Percentiles rank a stretch among this genome's conserved stretches.
These are phyloP conservation scores for Rhizophlyctis rosea DNA, from an alignment of 192 early-diverging fungal genomes.

Conservation along the genomic window DNA sequence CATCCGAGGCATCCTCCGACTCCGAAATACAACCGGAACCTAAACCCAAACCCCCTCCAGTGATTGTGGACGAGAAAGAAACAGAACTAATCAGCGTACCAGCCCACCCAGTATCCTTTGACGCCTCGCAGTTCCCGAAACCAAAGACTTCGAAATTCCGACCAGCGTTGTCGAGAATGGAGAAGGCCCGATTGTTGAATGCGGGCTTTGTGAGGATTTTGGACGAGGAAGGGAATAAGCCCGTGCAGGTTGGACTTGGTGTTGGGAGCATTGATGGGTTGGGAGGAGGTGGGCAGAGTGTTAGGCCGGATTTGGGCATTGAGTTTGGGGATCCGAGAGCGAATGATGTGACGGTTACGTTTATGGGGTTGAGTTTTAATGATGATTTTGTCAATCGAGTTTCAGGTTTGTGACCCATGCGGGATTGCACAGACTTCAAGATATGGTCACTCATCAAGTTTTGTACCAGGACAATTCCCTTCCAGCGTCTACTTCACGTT, in stretches of 20 bases:
- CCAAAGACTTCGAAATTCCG: slow-evolving; percentile 4
- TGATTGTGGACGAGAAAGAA: slow-evolving; percentile 9
- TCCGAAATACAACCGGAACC: background rate
- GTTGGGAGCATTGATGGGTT: background rate
- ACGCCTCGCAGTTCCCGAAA: slow-evolving; percentile 2
- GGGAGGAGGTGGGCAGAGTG: no score
- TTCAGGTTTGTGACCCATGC: slow-evolving; percentile 10
- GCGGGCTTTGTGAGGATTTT: slow-evolving; percentile 36
- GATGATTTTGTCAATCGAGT: slow-evolving; percentile 19
- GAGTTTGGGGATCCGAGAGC: slow-evolving; percentile 24
- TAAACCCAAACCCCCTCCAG: slow-evolving; percentile 14
- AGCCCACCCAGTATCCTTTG: background rate
- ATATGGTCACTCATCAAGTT: background rate
- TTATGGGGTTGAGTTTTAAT: slow-evolving; percentile 34
- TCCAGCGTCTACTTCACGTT: slow-evolving; percentile 36
- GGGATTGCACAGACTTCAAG: background rate
- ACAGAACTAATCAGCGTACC: background rate
- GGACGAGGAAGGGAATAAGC: slow-evolving; percentile 31
- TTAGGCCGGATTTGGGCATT: slow-evolving; percentile 16
- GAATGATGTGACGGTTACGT: slow-evolving; percentile 31
- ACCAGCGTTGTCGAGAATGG: slow-evolving; percentile 15
- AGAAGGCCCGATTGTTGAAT: slow-evolving; percentile 33
- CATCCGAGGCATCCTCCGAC: background rate
- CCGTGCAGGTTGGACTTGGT: slow-evolving; percentile 5
- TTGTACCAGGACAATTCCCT: slow-evolving; percentile 28